A percentile compares a stretch with the other conserved stretches of the same genome.
phyloP scores from a whole-genome alignment of 257 asterid species.

The Coffea eugenioides region DNA sequence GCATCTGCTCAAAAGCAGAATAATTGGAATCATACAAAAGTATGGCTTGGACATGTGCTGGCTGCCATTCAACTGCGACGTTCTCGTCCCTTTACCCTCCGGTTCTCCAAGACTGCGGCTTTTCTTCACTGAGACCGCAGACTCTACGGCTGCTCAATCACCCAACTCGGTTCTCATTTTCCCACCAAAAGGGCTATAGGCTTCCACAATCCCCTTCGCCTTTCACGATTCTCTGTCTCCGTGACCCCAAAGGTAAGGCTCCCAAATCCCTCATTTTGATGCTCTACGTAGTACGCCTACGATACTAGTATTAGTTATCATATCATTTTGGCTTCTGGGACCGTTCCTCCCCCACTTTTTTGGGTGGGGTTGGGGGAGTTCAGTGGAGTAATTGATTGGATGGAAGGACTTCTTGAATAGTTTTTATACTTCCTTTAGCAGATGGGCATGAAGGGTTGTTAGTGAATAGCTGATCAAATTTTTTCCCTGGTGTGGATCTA shows the following conservation, averaged over 20 bases:
- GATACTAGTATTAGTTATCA: too few species aligned
- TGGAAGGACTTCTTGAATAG: not conserved
- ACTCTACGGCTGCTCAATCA: slow-evolving; percentile 28
- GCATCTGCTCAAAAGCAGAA: not conserved
- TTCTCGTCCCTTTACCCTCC: slow-evolving; percentile 28
- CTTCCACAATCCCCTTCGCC: slow-evolving; percentile 32
- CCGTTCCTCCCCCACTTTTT: not conserved
- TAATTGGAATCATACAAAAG: not conserved
- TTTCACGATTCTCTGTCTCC: slow-evolving; percentile 39
- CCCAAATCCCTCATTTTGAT: not conserved
- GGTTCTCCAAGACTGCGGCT: slow-evolving; percentile 12
- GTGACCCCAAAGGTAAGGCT: slow-evolving; percentile 44
- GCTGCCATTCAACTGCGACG: slow-evolving; percentile 29
- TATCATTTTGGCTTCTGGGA: too few species aligned
- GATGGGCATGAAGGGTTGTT: not conserved
- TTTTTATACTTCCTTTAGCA: too few species aligned
- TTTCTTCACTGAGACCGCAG: slow-evolving; percentile 25
- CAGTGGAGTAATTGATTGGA: too few species aligned
- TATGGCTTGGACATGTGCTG: slow-evolving; percentile 39
- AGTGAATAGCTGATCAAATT: not conserved
- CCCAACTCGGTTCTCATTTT: slow-evolving; percentile 34
- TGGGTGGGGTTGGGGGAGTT: too few species aligned
- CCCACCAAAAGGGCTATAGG: slow-evolving; percentile 26
- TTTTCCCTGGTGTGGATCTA: slow-evolving; percentile 1
- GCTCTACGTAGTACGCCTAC: too few species aligned